Evolutionary conservation across 2,329 filamentous ascomycete genomes (phyloP).

Genomic region (Huntiella omanensis): DNA sequence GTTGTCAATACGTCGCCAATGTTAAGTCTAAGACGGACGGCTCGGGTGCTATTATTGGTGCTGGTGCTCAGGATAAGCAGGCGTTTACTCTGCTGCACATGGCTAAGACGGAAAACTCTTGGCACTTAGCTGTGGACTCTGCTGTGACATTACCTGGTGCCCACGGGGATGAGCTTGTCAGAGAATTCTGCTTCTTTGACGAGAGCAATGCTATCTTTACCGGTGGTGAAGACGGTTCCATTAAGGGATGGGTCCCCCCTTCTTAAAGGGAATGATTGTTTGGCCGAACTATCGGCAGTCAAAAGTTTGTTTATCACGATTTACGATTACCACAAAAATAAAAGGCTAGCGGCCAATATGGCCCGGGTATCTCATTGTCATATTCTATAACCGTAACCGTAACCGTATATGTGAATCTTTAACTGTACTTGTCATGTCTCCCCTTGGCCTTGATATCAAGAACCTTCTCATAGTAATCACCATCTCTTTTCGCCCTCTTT

Average conservation of each 20-base stretch:
- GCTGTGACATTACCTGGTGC: conserved; percentile 42
- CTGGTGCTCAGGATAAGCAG: conserved; percentile 43
- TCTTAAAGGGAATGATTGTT: conserved; percentile 11
- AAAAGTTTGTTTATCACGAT: too few relatives aligned
- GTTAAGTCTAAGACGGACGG: conserved; percentile 41
- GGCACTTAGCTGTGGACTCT: conserved; percentile 35
- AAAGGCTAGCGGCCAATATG: background rate
- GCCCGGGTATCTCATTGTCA: conserved; percentile 1
- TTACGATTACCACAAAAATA: too few relatives aligned
- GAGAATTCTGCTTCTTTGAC: conserved; percentile 45
- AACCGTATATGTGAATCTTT: conserved; percentile 1
- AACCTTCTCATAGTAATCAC: conserved; percentile 74
- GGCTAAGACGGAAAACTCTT: conserved; percentile 27
- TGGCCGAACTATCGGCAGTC: too few relatives aligned
- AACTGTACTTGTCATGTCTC: conserved; percentile 71
- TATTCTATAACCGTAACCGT: background rate
- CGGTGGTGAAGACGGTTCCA: conserved; percentile 36
- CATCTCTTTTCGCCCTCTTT: conserved; percentile 67
- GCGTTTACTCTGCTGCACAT: conserved; percentile 43
- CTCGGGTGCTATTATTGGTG: conserved; percentile 40
- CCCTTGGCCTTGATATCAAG: conserved; percentile 77
- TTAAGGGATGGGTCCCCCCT: conserved; percentile 33
- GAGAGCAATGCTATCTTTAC: conserved; percentile 39
- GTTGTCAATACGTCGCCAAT: conserved; percentile 57
- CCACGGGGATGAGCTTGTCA: conserved; percentile 44